Percentiles rank a stretch among this genome's conserved stretches.
Conservation (phyloP, 345 rosid species). For the Aurinia saxatilis region DNA sequence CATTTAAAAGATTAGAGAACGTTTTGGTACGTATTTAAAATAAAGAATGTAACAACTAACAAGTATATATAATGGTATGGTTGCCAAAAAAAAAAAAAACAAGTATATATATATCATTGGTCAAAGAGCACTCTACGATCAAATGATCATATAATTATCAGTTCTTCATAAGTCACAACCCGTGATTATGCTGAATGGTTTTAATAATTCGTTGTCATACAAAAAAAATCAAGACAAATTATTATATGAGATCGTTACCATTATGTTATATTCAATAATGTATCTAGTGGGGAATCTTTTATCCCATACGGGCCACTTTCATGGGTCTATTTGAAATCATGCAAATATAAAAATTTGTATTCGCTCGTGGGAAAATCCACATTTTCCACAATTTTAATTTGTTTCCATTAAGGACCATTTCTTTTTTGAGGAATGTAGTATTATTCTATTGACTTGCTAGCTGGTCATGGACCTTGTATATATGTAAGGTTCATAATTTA, state of each 20-base stretch:
- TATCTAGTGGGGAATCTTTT: constrained; percentile 2
- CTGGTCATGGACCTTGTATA: constrained; percentile 7
- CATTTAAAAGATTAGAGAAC: no score
- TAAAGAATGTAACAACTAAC: not conserved
- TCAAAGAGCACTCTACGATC: not conserved
- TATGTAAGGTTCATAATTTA: constrained; percentile 10
- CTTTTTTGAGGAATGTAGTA: not conserved
- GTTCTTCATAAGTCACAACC: not conserved
- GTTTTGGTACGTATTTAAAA: no score
- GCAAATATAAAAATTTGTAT: not conserved
- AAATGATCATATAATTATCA: not conserved
- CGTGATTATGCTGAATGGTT: not conserved
- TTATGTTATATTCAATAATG: not conserved
- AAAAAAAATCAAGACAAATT: not conserved
- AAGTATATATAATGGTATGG: not conserved
- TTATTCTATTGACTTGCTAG: constrained; percentile 16
- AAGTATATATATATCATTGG: not conserved
- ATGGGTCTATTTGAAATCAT: constrained; percentile 8
- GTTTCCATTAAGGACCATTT: not conserved
- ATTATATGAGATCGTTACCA: not conserved
- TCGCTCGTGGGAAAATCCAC: not conserved
- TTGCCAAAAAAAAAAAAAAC: no score
- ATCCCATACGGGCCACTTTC: not conserved
- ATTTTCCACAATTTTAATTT: constrained; percentile 20
- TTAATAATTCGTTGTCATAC: not conserved